Evolutionary conservation across 805 yeast species (phyloP), one percentile per base, ranked within the genome.

Genomic region (Yarrowia hollandica): DNA sequence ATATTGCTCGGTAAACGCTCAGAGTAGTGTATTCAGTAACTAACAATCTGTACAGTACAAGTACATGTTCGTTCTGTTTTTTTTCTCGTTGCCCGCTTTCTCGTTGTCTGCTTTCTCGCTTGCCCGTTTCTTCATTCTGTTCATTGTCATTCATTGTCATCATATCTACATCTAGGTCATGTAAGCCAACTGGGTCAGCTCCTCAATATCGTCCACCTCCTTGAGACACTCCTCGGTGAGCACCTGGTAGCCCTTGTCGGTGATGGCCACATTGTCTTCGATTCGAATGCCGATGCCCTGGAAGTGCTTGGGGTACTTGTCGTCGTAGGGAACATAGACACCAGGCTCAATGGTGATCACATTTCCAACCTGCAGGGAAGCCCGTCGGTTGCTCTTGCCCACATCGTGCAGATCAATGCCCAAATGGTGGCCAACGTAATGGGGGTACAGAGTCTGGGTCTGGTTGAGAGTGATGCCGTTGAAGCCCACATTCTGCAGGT

Each of bases 331-430:
- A 39, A 95, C 81, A 69, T 94, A 94, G 25, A 94, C 79, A 23
- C 99, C 99, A 0, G 99, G 99, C 70, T 95, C 99, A 21, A 95
- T 83, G 1, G 99, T 94, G 48, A 94, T 77, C 4, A 92, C 97
- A 69, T 90, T 95, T 19, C 91, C 91, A 18, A 76, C 75, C 44
- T 72, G 72, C 46, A 94, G 69, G 28, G 74, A 74, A 19, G 78
- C 76, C 59, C 74, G 75, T 63, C 90, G 77, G 3, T 92, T 79
- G 35, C 63, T 60, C 16, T 69, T 61, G 35, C 60, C 48, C 35
- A 69, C 58, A 58, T 72, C 76, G 62, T 72, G 75, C 22, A 91
- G 87, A 67, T 91, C 99, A 31, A 94, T 74, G 0, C 99, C 99
- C 34, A 94, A 75, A 68, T 94, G 90, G 71, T 94, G 99, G 5